Conservation (phyloP, 768 basidiomycete genomes). For the Rubroboletus satanas region DNA sequence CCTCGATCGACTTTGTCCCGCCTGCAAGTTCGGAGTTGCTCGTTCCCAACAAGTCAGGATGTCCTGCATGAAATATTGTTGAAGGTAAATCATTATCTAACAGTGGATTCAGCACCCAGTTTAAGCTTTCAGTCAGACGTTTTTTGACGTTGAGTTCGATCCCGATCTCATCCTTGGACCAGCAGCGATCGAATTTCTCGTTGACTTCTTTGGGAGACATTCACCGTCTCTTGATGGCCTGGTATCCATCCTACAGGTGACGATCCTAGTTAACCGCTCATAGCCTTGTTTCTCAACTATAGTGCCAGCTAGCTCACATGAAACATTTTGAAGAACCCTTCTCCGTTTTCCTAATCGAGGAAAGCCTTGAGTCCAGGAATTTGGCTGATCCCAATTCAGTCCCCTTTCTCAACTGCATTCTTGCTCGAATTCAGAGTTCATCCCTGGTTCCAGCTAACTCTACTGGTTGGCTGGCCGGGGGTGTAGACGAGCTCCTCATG, state of each 20-base stretch:
- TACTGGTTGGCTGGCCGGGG: conserved; percentile 24
- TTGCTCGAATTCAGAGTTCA: conserved; percentile 33
- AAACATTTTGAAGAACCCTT: conserved; percentile 71
- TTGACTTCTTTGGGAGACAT: conserved; percentile 55
- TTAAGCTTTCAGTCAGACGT: conserved; percentile 40
- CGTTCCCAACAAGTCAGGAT: conserved; percentile 44
- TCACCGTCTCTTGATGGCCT: conserved; percentile 54
- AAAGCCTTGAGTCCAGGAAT: background rate
- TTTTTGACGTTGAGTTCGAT: conserved; percentile 61
- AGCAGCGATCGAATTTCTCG: conserved; percentile 47
- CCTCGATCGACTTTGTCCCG: conserved; percentile 56
- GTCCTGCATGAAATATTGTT: conserved; percentile 53
- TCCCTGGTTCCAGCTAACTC: conserved; percentile 14
- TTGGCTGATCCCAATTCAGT: conserved; percentile 22
- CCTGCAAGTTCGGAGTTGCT: conserved; percentile 50
- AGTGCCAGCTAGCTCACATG: conserved; percentile 53
- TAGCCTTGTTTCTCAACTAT: background rate
- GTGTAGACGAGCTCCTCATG: conserved; percentile 31
- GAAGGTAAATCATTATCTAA: conserved; percentile 39
- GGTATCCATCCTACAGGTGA: conserved; percentile 59
- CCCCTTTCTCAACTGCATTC: conserved; percentile 37
- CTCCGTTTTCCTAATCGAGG: conserved; percentile 29
- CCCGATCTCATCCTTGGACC: conserved; percentile 64
- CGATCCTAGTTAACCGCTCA: background rate
- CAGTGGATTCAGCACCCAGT: background rate